Evolutionary conservation across 495 filamentous ascomycete species (phyloP).

Genomic region (Penicillium daleae): DNA sequence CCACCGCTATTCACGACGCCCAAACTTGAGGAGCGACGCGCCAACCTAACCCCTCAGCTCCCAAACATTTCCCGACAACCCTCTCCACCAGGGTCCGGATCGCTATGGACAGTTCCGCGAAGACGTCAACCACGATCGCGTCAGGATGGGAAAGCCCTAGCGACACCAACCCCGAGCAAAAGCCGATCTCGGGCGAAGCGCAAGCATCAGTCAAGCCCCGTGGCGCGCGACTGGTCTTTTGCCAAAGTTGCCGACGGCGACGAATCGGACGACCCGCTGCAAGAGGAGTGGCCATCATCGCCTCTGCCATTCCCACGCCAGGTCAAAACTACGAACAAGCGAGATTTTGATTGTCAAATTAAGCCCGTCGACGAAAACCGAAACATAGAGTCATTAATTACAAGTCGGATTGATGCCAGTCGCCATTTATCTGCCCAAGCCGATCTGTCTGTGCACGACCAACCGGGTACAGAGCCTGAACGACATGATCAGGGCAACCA

Average conservation of each 20-base stretch:
- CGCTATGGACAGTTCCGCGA: slow-evolving; percentile 43
- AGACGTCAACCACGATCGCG: slow-evolving; percentile 24
- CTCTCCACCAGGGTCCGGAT: slow-evolving; percentile 45
- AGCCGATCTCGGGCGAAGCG: slow-evolving; percentile 30
- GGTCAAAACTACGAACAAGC: neutral
- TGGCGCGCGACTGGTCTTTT: slow-evolving; percentile 51
- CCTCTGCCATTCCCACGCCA: slow-evolving; percentile 31
- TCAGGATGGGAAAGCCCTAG: slow-evolving; percentile 29
- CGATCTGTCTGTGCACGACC: slow-evolving; percentile 4
- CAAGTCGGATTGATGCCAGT: neutral
- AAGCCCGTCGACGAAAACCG: neutral
- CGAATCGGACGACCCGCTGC: slow-evolving; percentile 54
- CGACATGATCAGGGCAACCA: slow-evolving; percentile 5
- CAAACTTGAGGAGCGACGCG: slow-evolving; percentile 21
- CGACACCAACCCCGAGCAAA: slow-evolving; percentile 28
- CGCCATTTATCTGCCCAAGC: slow-evolving; percentile 2
- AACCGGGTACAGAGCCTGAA: slow-evolving; percentile 21
- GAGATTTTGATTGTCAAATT: neutral
- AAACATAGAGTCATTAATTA: neutral
- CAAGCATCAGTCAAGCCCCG: slow-evolving; percentile 41
- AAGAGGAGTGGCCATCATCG: slow-evolving; percentile 42
- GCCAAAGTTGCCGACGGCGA: slow-evolving; percentile 40
- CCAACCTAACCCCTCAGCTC: slow-evolving; percentile 21
- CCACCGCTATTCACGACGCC: slow-evolving; percentile 42
- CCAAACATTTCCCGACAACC: slow-evolving; percentile 20